Evolutionary conservation across 2,329 filamentous ascomycete genomes (phyloP), one percentile per base, ranked within the genome.

Genomic region (Aschersonia sp.): DNA sequence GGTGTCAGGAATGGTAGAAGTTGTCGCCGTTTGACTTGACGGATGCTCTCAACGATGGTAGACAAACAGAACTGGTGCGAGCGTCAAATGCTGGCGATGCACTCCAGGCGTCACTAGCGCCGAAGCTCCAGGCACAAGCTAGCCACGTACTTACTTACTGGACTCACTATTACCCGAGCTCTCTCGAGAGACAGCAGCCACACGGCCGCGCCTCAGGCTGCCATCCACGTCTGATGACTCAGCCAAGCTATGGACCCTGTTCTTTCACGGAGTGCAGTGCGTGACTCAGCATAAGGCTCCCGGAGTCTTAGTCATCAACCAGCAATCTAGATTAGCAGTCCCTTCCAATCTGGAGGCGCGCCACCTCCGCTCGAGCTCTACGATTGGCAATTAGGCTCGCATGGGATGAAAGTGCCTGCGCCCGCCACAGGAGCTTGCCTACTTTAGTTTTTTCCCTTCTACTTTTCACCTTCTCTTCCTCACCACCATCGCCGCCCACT

Each of bases 81-180:
- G 20, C 20, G 20, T 20, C 20, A 20, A 20, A 20, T 20, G 20
- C 20, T 20, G 20, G 20, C 20, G 20, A 42, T 44, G 31, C 29
- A 45, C 44, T 38, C 42, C 45, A 48, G 51, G 51, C 52, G 49
- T 54, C 52, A 54, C 51, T 47, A 42, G 35, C 45, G 46, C 41
- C n/a, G 47, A 41, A 54, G 51, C 50, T 54, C 50, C 47, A 53
- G 52, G 51, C 52, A 53, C 51, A 51, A 51, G 51, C 52, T 52
- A 47, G 52, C 52, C 52, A 51, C 51, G 49, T 53, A 51, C 41
- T 20, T 20, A 20, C 20, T 20, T 20, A 20, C 20, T 20, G 20
- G 20, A 20, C 20, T 20, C 41, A 10, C 35, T 45, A 44, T 41
- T 45, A 31, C 43, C 2, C 35, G 12, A 12, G 35, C 7, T 9